phyloP scores from a whole-genome alignment of 2,329 filamentous ascomycete genomes.

The Rhytidhysteron rufulum region DNA sequence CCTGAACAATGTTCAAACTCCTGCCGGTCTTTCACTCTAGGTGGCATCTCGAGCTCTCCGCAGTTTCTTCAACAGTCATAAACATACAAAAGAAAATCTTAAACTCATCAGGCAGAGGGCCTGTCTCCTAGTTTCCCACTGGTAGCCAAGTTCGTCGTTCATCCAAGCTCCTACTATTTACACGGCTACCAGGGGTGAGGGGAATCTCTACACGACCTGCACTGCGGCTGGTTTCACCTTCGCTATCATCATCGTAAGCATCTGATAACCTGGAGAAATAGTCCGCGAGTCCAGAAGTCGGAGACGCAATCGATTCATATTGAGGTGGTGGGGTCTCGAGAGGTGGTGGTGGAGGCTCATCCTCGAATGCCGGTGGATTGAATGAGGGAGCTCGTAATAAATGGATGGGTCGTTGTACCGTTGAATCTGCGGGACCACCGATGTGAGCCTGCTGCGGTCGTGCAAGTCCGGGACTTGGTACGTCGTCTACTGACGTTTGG shows the following conservation, averaged over 20 bases:
- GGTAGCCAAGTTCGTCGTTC: slow-evolving; percentile 55
- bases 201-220: slow-evolving; percentile 52
- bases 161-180: slow-evolving; percentile 61
- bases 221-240: slow-evolving; percentile 48
- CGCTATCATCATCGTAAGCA: slow-evolving; percentile 58
- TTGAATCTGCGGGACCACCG: slow-evolving; percentile 42
- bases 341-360: slow-evolving; percentile 70
- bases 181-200: slow-evolving; percentile 59
- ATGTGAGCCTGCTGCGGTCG: slow-evolving; percentile 46
- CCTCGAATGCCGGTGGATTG: slow-evolving; percentile 82
- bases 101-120: too few relatives aligned
- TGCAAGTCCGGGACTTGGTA: slow-evolving; percentile 47
- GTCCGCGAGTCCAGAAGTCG: slow-evolving; percentile 68
- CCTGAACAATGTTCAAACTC: too few relatives aligned
- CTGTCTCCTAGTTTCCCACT: slow-evolving; percentile 37
- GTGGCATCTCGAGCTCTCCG: too few relatives aligned
- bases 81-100: too few relatives aligned
- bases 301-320: slow-evolving; percentile 77
- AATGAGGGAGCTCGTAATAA: slow-evolving; percentile 79
- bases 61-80: too few relatives aligned
- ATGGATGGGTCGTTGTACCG: slow-evolving; percentile 70
- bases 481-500: slow-evolving; percentile 20
- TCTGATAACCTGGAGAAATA: slow-evolving; percentile 81
- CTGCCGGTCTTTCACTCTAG: too few relatives aligned
- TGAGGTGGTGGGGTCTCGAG: slow-evolving; percentile 77